Conservation (phyloP, 345 rosid species). For the Balakata baccata region DNA sequence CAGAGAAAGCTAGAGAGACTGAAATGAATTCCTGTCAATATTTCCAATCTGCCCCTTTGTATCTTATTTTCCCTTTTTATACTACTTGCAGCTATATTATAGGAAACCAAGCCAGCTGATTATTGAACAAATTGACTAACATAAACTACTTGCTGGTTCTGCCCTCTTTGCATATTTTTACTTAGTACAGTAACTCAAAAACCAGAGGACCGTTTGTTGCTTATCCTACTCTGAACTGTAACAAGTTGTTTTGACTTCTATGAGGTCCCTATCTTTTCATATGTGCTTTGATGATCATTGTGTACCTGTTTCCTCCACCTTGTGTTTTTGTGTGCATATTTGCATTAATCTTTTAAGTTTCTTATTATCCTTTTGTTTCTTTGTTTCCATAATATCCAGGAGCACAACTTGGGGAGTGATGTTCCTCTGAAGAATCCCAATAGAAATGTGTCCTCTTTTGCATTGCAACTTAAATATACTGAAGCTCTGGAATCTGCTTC, state of each 20-base stretch:
- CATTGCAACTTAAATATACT: conserved; percentile 57
- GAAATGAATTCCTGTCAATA: background rate
- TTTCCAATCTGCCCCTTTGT: background rate
- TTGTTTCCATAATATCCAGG: conserved; percentile 36
- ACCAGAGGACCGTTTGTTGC: background rate
- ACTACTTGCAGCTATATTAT: background rate
- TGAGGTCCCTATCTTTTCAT: background rate
- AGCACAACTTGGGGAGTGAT: conserved; percentile 76
- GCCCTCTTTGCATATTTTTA: background rate
- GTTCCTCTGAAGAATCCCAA: conserved; percentile 75
- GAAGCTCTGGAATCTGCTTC: conserved; percentile 32
- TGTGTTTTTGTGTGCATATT: background rate
- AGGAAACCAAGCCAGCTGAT: background rate
- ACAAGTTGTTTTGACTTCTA: background rate
- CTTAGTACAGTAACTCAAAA: background rate
- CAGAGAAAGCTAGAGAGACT: background rate
- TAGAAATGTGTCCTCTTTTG: conserved; percentile 76
- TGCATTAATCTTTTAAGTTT: background rate
- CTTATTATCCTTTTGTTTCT: background rate
- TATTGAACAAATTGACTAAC: background rate
- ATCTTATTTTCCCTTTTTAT: background rate
- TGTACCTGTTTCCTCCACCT: background rate
- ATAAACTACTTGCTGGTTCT: background rate
- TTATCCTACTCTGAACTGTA: background rate
- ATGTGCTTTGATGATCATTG: background rate